These are phyloP conservation scores for Carnegiea gigantea DNA, from an alignment of 179 eudicot species.

Conservation along the genomic window DNA sequence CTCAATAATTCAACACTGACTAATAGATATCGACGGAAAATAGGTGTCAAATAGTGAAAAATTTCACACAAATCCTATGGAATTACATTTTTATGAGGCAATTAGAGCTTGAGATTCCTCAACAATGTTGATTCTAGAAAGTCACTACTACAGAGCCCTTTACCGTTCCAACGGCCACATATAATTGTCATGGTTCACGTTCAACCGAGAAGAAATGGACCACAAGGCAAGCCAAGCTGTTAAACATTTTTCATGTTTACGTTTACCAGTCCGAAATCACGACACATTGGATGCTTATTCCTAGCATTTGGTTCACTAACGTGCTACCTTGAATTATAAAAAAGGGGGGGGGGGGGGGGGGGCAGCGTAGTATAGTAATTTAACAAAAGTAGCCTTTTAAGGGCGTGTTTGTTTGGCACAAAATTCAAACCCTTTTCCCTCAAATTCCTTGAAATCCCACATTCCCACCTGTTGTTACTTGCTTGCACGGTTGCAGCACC, in stretches of 20 bases:
- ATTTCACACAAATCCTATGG: too few relatives aligned
- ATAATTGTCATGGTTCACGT: not conserved
- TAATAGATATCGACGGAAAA: too few relatives aligned
- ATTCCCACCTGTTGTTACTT: conserved; percentile 20
- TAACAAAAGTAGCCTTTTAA: conserved; percentile 30
- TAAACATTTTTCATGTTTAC: not conserved
- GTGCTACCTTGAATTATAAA: conserved; percentile 6
- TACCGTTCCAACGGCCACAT: conserved; percentile 11
- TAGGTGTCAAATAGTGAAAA: too few relatives aligned
- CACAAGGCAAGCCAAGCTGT: not conserved
- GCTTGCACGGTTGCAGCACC: not conserved
- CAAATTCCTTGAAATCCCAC: conserved; percentile 29
- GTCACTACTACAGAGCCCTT: not conserved
- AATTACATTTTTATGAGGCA: too few relatives aligned
- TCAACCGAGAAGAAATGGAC: conserved; percentile 1
- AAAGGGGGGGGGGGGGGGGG: too few relatives aligned
- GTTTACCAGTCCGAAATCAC: not conserved
- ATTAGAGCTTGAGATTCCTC: not conserved
- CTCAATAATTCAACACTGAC: too few relatives aligned
- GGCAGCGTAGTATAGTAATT: not conserved
- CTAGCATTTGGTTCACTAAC: conserved; percentile 20
- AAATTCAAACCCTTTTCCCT: conserved; percentile 39
- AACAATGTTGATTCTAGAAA: not conserved
- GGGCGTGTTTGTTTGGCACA: conserved; percentile 38
- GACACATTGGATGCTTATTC: conserved; percentile 30